A percentile compares a stretch with the other conserved stretches of the same genome.
Evolutionary conservation across 768 basidiomycete species (phyloP).

Genomic region (Rhodotorula babjevae): DNA sequence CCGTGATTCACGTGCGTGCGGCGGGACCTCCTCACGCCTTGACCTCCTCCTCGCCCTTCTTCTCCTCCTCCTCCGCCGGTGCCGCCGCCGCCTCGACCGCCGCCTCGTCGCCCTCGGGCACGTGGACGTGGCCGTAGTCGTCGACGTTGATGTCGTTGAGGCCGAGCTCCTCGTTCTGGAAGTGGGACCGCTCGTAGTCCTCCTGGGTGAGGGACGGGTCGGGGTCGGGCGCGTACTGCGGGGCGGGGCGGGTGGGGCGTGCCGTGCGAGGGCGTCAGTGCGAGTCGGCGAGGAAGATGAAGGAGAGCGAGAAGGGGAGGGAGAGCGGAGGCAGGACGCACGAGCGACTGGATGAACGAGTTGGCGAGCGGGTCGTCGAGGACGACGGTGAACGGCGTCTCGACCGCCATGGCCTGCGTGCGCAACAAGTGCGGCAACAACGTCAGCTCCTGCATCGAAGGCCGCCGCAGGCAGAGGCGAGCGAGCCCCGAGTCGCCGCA

Average conservation of each 20-base stretch:
- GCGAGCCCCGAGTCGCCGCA: neutral
- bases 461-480: too few species aligned
- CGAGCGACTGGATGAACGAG: conserved; percentile 69
- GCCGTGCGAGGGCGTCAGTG: neutral
- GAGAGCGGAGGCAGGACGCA: neutral
- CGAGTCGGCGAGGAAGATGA: neutral
- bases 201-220: conserved; percentile 89
- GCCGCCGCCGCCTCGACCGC: neutral
- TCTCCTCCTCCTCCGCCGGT: neutral
- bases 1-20: too few species aligned
- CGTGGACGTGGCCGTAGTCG: conserved; percentile 5
- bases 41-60: neutral
- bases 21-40: too few species aligned
- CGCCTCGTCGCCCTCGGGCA: neutral
- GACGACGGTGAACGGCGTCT: conserved; percentile 80
- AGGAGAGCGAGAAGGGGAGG: neutral
- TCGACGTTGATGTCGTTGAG: conserved; percentile 49
- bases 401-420: conserved; percentile 67
- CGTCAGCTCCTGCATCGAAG: neutral
- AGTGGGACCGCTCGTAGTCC: conserved; percentile 73
- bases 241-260: conserved; percentile 46
- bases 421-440: neutral
- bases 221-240: conserved; percentile 91
- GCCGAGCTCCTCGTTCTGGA: conserved; percentile 92
- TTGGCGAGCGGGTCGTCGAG: conserved; percentile 93